Evolutionary conservation across 495 filamentous ascomycete genomes (phyloP).

Genomic region (Staphylotrichum longicolle): DNA sequence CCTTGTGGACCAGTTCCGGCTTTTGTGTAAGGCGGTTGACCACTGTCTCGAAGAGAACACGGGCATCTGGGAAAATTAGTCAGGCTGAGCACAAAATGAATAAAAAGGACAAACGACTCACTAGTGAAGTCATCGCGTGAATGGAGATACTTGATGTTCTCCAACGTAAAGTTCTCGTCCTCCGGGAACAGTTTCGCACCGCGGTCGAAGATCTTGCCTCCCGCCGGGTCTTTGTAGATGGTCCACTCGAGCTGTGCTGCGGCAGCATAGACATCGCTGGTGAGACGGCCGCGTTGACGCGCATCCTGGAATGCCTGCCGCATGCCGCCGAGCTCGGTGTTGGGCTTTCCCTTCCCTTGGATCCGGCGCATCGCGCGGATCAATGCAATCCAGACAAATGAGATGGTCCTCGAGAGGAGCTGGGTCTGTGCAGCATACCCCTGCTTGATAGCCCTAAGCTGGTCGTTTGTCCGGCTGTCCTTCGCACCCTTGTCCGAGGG

Average conservation of each 20-base stretch:
- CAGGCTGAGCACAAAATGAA: background rate
- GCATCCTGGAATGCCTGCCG: conserved; percentile 86
- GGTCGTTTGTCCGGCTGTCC: conserved; percentile 56
- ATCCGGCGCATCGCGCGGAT: conserved; percentile 92
- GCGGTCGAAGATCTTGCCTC: conserved; percentile 90
- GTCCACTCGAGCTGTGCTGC: conserved; percentile 89
- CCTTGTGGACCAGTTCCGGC: conserved; percentile 65
- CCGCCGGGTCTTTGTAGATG: conserved; percentile 89
- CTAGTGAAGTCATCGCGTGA: conserved; percentile 88
- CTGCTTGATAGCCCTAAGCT: conserved; percentile 69
- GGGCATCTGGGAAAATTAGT: conserved; percentile 64
- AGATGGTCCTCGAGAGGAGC: conserved; percentile 72
- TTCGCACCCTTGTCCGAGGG: conserved; percentile 53
- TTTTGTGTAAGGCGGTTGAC: conserved; percentile 74
- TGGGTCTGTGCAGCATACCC: conserved; percentile 68
- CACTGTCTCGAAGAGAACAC: conserved; percentile 90
- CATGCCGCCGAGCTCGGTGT: conserved; percentile 68
- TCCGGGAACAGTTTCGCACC: conserved; percentile 89
- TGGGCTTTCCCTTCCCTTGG: conserved; percentile 75
- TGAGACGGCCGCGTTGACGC: conserved; percentile 77
- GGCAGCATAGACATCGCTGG: conserved; percentile 89
- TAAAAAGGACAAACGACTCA: conserved; percentile 50
- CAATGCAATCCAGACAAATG: conserved; percentile 89
- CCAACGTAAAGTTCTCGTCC: conserved; percentile 85
- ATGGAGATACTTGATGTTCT: conserved; percentile 92